Percentiles rank a stretch among this genome's conserved stretches.
Conservation (phyloP, 306 rosid species). For the Cucurbita argyrosperma region DNA sequence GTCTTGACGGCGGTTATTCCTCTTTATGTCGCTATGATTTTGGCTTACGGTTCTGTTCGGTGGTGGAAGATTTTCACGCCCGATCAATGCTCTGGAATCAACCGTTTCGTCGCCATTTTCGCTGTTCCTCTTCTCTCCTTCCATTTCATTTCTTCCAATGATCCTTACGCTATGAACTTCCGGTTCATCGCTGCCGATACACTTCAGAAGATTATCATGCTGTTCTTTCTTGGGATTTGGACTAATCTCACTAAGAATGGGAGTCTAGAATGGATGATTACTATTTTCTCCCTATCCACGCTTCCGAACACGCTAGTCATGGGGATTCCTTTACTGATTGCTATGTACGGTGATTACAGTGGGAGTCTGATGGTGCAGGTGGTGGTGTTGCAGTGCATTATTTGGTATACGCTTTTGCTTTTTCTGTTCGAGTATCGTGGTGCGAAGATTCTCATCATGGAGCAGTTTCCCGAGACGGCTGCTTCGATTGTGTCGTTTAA, state of each 20-base stretch:
- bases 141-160: conserved; percentile 73
- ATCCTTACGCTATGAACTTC: conserved; percentile 77
- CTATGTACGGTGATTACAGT: conserved; percentile 60
- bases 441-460: conserved; percentile 82
- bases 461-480: conserved; percentile 94
- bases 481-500: conserved; percentile 91
- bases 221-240: conserved; percentile 45
- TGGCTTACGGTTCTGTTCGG: conserved; percentile 90
- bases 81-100: conserved; percentile 97
- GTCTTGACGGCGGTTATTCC: conserved; percentile 84
- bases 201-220: conserved; percentile 83
- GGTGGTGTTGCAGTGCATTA: conserved; percentile 86
- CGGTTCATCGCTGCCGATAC: conserved; percentile 97
- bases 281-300: conserved; percentile 87
- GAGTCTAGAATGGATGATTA: conserved; percentile 90
- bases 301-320: conserved; percentile 85
- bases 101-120: conserved; percentile 87
- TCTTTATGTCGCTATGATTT: conserved; percentile 85
- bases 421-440: conserved; percentile 91
- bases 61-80: conserved; percentile 99
- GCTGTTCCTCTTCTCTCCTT: conserved; percentile 92
- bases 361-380: conserved; percentile 84
- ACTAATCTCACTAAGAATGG: conserved; percentile 68
- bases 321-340: conserved; percentile 82
- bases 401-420: conserved; percentile 85